Base-by-base conservation (phyloP, 371 early-diverging fungal species). In the Mortierella sp. region DNA sequence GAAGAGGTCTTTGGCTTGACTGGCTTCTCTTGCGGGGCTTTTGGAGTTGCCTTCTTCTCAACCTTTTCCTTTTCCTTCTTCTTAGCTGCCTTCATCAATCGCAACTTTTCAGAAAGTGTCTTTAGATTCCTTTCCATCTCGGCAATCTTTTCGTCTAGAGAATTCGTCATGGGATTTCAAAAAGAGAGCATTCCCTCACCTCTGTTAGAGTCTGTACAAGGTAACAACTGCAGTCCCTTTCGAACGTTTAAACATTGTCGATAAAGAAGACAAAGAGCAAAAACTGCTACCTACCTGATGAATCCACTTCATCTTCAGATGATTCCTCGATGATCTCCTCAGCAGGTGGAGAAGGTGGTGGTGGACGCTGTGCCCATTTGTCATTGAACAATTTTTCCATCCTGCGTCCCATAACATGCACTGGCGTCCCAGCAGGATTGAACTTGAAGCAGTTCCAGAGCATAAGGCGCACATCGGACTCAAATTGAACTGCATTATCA, bases 381-480 rank as follows among this genome's bases (percentile, higher is more conserved):
- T 85, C 82, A 57, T 97, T 92, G 84, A 98, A 98, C 14, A 92
- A 84, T n/a, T 82, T 85, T 75, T 97, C 97, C 52, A 97, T 76
- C n/a, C 88, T 83, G 51, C 88, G 83, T 0, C 95, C 97, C 83
- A 94, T 91, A 28, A 90, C 83, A 82, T 97, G 93, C 0, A 99
- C 95, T 1, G 96, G 96, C 23, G 94, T 88, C 0, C 90, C 94
- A 9, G 92, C 88, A 7, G 93, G 94, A 75, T 99, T 99, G 84
- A 97, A 99, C 5, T 85, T 84, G 67, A 93, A 95, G 83, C 99
- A 99, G 82, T 99, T 99, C 62, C 88, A 85, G 73, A 99, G 90
- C 87, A 98, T 93, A 21, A 96, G 84, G 11, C 94, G 92, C 46
- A 95, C 82, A 80, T 99, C 99, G 1, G 86, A 83, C 68, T 94